phyloP scores from a whole-genome alignment of 2,329 filamentous ascomycete species.

The Colletotrichum higginsianum region DNA sequence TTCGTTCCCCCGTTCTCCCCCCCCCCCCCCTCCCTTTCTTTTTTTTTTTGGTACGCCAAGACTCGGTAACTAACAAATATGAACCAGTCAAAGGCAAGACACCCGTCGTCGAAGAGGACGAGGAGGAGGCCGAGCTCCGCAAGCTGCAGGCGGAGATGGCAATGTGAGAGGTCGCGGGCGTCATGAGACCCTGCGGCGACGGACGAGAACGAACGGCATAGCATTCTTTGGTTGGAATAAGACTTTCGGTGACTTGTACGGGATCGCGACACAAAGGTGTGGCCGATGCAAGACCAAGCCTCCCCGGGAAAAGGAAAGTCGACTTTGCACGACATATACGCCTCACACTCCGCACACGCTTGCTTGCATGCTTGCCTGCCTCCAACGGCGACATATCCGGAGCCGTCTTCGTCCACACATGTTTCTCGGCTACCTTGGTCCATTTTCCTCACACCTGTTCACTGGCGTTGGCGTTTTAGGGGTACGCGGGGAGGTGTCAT shows the following conservation, averaged over 20 bases:
- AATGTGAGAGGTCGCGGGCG: constrained; percentile 70
- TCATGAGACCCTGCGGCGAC: constrained; percentile 20
- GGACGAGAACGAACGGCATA: constrained; percentile 35
- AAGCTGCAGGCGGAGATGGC: constrained; percentile 98
- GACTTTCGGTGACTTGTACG: constrained; percentile 30
- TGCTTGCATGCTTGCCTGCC: not conserved
- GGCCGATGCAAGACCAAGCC: constrained; percentile 2
- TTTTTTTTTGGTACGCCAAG: not conserved
- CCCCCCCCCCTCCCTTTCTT: too few species aligned
- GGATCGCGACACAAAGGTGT: constrained; percentile 6
- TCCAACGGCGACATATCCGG: constrained; percentile 1
- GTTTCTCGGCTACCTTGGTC: constrained; percentile 19
- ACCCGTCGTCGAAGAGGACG: constrained; percentile 78
- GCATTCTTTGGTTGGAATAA: constrained; percentile 40
- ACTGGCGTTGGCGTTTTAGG: constrained; percentile 43
- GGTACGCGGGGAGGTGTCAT: constrained; percentile 32
- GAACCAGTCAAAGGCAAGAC: constrained; percentile 66
- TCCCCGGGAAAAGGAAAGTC: constrained; percentile 7
- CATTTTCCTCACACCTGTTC: constrained; percentile 28
- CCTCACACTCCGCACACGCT: not conserved
- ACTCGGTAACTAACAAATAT: constrained; percentile 15
- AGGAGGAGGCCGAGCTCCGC: constrained; percentile 94
- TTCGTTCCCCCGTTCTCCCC: too few species aligned
- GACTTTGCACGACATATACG: constrained; percentile 28
- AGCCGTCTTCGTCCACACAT: constrained; percentile 21